Evolutionary conservation across 805 yeast genomes (phyloP).

Genomic region (Schizosaccharomyces cryophilus): DNA sequence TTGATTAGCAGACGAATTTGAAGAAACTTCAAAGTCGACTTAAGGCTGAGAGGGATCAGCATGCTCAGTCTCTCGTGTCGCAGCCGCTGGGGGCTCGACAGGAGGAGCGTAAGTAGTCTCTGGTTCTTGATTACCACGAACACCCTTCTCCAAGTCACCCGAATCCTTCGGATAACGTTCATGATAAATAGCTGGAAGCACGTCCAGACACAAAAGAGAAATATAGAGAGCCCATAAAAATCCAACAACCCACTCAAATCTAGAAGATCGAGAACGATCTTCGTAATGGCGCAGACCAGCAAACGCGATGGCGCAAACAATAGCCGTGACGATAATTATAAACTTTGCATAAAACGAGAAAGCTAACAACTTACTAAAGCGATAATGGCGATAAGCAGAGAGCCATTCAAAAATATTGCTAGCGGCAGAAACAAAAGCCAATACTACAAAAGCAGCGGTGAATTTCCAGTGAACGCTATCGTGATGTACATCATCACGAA

Average conservation of each 20-base stretch:
- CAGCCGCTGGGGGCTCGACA: background rate
- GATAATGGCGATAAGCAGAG: background rate
- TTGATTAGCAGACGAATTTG: background rate
- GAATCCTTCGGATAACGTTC: background rate
- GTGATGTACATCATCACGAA: slow-evolving; percentile 1
- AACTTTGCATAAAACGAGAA: background rate
- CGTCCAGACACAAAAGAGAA: background rate
- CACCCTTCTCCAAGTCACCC: background rate
- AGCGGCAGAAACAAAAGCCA: background rate
- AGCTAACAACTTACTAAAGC: background rate
- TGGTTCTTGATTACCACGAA: background rate
- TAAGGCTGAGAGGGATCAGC: background rate
- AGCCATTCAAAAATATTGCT: background rate
- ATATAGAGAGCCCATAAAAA: background rate
- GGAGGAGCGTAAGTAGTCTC: background rate
- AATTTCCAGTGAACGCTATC: background rate
- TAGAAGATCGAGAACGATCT: background rate
- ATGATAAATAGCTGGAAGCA: background rate
- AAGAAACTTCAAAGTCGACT: background rate
- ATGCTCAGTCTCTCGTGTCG: background rate
- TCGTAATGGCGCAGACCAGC: background rate
- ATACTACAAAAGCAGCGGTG: background rate
- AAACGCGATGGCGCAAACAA: background rate
- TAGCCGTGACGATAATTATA: background rate
- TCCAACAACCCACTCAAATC: background rate